Base-by-base conservation (phyloP, 805 yeast genomes). In the Yamadazyma tumulicola region DNA sequence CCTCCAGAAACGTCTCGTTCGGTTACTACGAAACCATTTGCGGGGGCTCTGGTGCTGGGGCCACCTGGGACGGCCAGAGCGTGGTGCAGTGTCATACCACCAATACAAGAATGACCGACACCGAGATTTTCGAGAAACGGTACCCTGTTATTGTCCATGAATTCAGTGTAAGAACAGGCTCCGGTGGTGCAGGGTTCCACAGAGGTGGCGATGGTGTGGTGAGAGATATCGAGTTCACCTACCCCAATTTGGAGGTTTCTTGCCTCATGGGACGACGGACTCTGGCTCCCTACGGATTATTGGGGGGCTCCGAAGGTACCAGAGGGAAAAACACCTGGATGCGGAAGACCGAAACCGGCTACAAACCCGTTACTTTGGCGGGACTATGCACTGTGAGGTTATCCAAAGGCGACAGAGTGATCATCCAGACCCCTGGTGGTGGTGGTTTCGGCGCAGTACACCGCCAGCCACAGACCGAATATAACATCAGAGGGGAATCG, bases 1-100 rank as follows among this genome's bases (percentile, higher is more conserved):
- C 47, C 9, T 43, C 44, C 8, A 72, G 74, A 38, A 56, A 61
- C 6, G 69, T 73, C 38, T 87, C 89, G 0, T 87, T 86, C 57
- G 96, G 96, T 0, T 88, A 88, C 56, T 88, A 88, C 55, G 96
- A 88, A 55, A 89, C 97, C 0, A 87, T 89, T 41, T 93, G 95
- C 39, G 97, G 97, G 40, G 97, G 97, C 1, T 84, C 88, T 28
- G 97, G 97, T 32, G 97, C 97, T 2, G 88, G 91, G 1, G 75
- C 82, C 1, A 78, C 79, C 2, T 87, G 94, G 89, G 62, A 82
- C 47, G 96, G 96, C 29, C 82, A 81, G 33, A 74, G 81, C 40
- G 96, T 86, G n/a, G 94, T 88, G 3, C 96, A 88, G 51, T 85
- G 94, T 5, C 93, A 88, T 56, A 88, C 91, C 81, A 89, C 96